Evolutionary conservation across 1,284 basidiomycete species (phyloP), one percentile per base, ranked within the genome.

Genomic region (Prillingera fragicola): DNA sequence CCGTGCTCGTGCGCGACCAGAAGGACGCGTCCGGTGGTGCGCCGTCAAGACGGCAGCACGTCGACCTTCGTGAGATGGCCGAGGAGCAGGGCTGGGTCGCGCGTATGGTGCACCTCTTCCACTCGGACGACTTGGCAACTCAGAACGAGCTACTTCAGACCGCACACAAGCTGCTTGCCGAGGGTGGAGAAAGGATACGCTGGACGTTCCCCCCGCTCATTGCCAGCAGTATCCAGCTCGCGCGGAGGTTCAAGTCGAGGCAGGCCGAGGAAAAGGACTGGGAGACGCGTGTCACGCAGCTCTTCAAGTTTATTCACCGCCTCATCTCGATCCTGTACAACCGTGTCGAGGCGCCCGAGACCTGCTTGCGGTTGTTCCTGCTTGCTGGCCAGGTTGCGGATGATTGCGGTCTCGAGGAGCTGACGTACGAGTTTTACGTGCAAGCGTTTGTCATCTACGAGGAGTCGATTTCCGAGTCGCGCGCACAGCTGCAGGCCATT

Each of bases 21-120:
- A 79, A 81, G 12, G 89, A 94, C 60, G 75, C 71, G 19, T 70
- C 70, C 12, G 62, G 79, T 48, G 81, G 81, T 32, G 67, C 74
- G 26, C 23, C 46, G 1, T 36, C 21, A 10, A 41, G 54, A 37
- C 42, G 56, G 27, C 57, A 40, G 37, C 58, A 52, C 75, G 80
- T 72, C 75, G 88, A 91, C 60, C 73, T 82, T 39, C 86, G 90
- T 61, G 91, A 95, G 63, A 77, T 89, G 74, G 90, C 90, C 0
- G 92, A 95, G 69, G 92, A 96, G 67, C 91, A 96, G 61, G 92
- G 91, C 0, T 96, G 91, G 91, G 81, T 95, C 13, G 90, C 91
- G 18, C 76, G 91, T 51, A 94, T 96, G 85, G 85, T 96, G 3
- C 91, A 96, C 74, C 67, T 95, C 24, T 92, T 96, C 80, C 76